phyloP scores from a whole-genome alignment of 257 asterid species.

The Gynochthodes officinalis region DNA sequence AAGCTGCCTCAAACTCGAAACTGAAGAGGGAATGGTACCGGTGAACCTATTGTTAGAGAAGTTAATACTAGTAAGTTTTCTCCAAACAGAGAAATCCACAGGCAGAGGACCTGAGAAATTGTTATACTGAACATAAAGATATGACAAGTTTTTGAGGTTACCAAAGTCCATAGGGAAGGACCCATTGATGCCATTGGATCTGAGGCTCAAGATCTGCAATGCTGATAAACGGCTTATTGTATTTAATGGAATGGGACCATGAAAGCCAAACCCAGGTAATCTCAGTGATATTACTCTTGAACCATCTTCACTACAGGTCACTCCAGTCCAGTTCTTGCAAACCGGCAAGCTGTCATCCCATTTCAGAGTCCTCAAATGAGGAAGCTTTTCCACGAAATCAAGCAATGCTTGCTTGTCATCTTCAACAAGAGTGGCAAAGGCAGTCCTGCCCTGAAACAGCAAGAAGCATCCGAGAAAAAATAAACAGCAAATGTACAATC shows the following conservation, averaged over 20 bases:
- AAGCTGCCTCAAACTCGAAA: conserved; percentile 56
- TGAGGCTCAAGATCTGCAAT: conserved; percentile 92
- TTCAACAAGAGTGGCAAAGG: conserved; percentile 38
- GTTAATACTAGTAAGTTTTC: conserved; percentile 48
- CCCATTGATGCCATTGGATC: conserved; percentile 83
- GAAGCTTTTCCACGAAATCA: conserved; percentile 48
- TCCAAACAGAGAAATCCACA: conserved; percentile 69
- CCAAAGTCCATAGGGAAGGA: conserved; percentile 63
- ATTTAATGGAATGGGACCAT: conserved; percentile 65
- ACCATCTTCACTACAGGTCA: conserved; percentile 62
- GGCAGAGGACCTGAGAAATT: conserved; percentile 80
- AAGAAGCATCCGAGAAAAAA: conserved; percentile 37
- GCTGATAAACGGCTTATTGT: conserved; percentile 71
- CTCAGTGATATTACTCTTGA: conserved; percentile 58
- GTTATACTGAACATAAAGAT: conserved; percentile 82
- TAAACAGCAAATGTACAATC: conserved; percentile 25
- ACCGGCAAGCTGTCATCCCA: conserved; percentile 50
- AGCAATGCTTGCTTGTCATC: conserved; percentile 73
- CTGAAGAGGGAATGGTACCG: conserved; percentile 58
- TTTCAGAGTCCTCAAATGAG: conserved; percentile 54
- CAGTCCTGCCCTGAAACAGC: conserved; percentile 19
- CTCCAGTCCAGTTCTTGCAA: conserved; percentile 78
- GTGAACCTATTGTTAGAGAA: conserved; percentile 65
- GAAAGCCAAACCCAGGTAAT: conserved; percentile 81
- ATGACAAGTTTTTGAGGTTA: conserved; percentile 62